A percentile compares a stretch with the other conserved stretches of the same genome.
These are phyloP conservation scores for Phytopythium chamaehyphon DNA, from an alignment of 352 stramenopile species.

Conservation along the genomic window DNA sequence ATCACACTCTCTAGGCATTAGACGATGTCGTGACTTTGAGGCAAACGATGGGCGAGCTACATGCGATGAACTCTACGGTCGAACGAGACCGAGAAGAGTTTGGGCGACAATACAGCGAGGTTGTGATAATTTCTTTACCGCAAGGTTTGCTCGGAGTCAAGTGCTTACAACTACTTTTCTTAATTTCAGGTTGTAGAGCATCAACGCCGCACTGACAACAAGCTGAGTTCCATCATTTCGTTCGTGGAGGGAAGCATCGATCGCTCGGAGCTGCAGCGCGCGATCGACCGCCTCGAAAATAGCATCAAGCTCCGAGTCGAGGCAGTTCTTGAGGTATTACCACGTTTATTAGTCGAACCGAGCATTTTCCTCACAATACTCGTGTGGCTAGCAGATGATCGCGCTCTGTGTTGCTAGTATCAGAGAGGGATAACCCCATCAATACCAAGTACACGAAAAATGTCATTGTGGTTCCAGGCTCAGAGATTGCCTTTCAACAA, in stretches of 20 bases:
- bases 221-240: slow-evolving; percentile 30
- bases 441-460: not conserved
- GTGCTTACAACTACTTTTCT: not conserved
- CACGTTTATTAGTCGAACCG: not conserved
- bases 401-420: slow-evolving; percentile 31
- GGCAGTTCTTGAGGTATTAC: slow-evolving; percentile 42
- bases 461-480: too few relatives aligned
- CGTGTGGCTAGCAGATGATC: slow-evolving; percentile 20
- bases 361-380: not conserved
- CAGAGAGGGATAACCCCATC: slow-evolving; percentile 2
- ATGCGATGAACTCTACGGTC: slow-evolving; percentile 20
- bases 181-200: slow-evolving; percentile 18
- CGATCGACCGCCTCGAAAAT: slow-evolving; percentile 34
- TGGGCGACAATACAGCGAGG: slow-evolving; percentile 17
- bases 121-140: not conserved
- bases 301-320: slow-evolving; percentile 49
- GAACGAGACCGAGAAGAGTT: slow-evolving; percentile 24
- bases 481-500: too few relatives aligned
- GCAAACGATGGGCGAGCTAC: slow-evolving; percentile 30
- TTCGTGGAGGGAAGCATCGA: slow-evolving; percentile 31
- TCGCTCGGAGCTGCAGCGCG: slow-evolving; percentile 28
- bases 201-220: slow-evolving; percentile 30
- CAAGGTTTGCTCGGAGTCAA: not conserved
- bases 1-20: slow-evolving; percentile 12
- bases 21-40: slow-evolving; percentile 21